Percentiles rank a stretch among this genome's conserved stretches.
phyloP scores from a whole-genome alignment of 2,329 filamentous ascomycete species.

The Neopestalotiopsis sp. region DNA sequence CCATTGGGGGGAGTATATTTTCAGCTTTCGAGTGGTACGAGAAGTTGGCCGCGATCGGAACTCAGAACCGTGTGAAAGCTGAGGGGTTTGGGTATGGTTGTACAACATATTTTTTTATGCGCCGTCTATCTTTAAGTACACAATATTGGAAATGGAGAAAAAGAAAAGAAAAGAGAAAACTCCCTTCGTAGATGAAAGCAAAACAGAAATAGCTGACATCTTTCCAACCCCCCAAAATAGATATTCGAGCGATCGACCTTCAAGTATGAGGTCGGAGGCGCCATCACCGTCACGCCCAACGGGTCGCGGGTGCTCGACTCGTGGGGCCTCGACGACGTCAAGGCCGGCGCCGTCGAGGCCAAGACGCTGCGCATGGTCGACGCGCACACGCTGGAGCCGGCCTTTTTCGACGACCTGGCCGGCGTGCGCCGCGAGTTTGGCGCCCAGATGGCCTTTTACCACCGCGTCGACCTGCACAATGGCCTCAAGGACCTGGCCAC shows the following conservation, averaged over 20 bases:
- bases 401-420: constrained; percentile 13
- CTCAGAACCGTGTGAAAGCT: background rate
- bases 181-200: background rate
- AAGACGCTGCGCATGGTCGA: constrained; percentile 28
- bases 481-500: constrained; percentile 17
- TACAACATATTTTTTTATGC: no score
- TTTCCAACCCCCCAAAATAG: background rate
- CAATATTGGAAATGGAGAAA: no score
- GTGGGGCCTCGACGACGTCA: constrained; percentile 42
- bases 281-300: constrained; percentile 45
- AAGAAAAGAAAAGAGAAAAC: no score
- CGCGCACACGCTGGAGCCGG: constrained; percentile 33
- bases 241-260: constrained; percentile 46
- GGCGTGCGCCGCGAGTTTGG: constrained; percentile 16
- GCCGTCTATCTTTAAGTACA: no score
- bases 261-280: constrained; percentile 44
- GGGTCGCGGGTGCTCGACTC: constrained; percentile 40
- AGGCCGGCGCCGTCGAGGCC: constrained; percentile 33
- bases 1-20: background rate
- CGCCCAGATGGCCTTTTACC: constrained; percentile 21
- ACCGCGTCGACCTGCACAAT: constrained; percentile 21
- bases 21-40: background rate
- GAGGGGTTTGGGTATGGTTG: background rate
- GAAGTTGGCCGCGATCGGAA: background rate
- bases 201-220: background rate